phyloP scores from a whole-genome alignment of 768 basidiomycete genomes.

The Rhodotorula paludigena region DNA sequence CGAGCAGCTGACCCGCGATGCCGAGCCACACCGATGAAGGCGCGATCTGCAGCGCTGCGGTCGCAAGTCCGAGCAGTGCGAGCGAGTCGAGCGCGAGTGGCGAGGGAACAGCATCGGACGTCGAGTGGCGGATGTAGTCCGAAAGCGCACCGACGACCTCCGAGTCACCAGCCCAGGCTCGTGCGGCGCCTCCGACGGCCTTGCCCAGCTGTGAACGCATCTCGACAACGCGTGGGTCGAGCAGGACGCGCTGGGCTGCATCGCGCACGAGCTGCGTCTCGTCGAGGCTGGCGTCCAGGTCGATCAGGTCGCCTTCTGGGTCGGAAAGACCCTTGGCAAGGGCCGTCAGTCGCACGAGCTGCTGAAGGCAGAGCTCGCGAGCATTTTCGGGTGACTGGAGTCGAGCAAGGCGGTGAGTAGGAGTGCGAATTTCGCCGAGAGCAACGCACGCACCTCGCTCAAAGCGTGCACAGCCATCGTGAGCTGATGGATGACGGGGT shows the following conservation, averaged over 20 bases:
- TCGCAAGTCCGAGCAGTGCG: slow-evolving; percentile 48
- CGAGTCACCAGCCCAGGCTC: slow-evolving; percentile 45
- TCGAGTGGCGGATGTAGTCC: slow-evolving; percentile 47
- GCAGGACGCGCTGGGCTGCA: slow-evolving; percentile 15
- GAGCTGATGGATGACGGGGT: slow-evolving; percentile 44
- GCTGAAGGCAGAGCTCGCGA: slow-evolving; percentile 43
- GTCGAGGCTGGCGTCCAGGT: slow-evolving; percentile 44
- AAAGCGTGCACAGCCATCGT: slow-evolving; percentile 18
- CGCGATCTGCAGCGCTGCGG: slow-evolving; percentile 40
- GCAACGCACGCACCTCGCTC: not conserved
- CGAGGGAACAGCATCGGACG: slow-evolving; percentile 46
- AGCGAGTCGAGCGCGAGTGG: slow-evolving; percentile 49
- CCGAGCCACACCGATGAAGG: slow-evolving; percentile 42
- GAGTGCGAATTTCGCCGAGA: not conserved
- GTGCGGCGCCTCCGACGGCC: slow-evolving; percentile 43
- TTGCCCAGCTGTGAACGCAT: slow-evolving; percentile 44
- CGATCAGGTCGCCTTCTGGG: slow-evolving; percentile 50
- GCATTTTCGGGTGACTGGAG: slow-evolving; percentile 39
- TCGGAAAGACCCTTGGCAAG: slow-evolving; percentile 49
- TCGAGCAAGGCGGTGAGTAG: not conserved
- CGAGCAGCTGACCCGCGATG: slow-evolving; percentile 45
- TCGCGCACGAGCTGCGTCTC: slow-evolving; percentile 38
- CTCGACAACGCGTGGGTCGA: slow-evolving; percentile 34
- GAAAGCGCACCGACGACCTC: slow-evolving; percentile 47
- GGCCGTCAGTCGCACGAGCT: slow-evolving; percentile 48